phyloP scores from a whole-genome alignment of 2,329 filamentous ascomycete species.

The Fusarium verticillioides region DNA sequence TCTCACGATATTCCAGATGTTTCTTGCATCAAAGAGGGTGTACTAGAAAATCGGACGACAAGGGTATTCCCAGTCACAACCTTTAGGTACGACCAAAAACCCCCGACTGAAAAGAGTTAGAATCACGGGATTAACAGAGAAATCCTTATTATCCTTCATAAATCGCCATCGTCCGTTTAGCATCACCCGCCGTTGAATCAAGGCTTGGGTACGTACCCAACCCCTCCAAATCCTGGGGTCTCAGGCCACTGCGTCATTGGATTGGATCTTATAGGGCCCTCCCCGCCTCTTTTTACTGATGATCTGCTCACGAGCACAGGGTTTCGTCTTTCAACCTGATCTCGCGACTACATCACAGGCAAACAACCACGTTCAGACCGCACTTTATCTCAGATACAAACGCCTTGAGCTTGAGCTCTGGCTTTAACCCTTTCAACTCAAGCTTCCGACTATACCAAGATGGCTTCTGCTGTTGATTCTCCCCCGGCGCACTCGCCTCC shows the following conservation, averaged over 20 bases:
- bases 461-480: slow-evolving; percentile 55
- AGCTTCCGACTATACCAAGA: slow-evolving; percentile 44
- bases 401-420: slow-evolving; percentile 15
- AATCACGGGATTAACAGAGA: not conserved
- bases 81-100: not conserved
- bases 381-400: not conserved
- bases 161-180: not conserved
- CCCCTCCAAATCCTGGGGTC: slow-evolving; percentile 29
- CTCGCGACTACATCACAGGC: slow-evolving; percentile 39
- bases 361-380: slow-evolving; percentile 2
- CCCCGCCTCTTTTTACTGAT: slow-evolving; percentile 31
- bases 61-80: slow-evolving; percentile 17
- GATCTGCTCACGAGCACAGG: slow-evolving; percentile 39
- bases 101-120: not conserved
- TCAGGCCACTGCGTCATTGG: slow-evolving; percentile 43
- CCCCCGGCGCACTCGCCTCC: slow-evolving; percentile 57
- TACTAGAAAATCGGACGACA: slow-evolving; percentile 7
- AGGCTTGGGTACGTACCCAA: slow-evolving; percentile 29
- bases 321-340: slow-evolving; percentile 35
- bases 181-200: not conserved
- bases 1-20: not conserved
- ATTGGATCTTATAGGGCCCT: slow-evolving; percentile 31
- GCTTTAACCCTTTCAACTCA: slow-evolving; percentile 30
- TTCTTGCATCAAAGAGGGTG: not conserved
- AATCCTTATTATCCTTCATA: not conserved